Conservation (phyloP, 176 grass and related monocot genomes). For the Rhynchospora pubera region DNA sequence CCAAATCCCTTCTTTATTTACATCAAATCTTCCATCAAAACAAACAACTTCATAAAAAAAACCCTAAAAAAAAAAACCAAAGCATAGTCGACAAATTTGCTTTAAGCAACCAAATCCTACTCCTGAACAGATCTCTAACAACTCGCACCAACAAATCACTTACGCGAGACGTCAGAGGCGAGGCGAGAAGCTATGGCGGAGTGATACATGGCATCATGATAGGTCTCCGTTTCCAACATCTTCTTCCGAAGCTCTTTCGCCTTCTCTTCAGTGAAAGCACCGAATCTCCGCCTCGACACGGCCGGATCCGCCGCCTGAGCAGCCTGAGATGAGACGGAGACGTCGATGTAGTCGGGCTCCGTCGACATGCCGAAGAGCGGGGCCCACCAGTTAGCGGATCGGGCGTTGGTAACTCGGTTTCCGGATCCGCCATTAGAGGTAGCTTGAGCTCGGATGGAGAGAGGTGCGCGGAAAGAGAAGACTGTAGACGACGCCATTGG, state of each 20-base stretch:
- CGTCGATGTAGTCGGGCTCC: constrained; percentile 80
- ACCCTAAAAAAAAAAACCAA: background rate
- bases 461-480: constrained; percentile 8
- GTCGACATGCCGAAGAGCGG: constrained; percentile 81
- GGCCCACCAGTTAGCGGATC: constrained; percentile 67
- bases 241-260: constrained; percentile 62
- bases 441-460: constrained; percentile 6
- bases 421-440: constrained; percentile 7
- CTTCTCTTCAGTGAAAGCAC: constrained; percentile 90
- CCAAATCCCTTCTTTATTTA: constrained; percentile 12
- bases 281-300: constrained; percentile 27
- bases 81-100: constrained; percentile 11
- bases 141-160: background rate
- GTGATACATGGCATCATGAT: constrained; percentile 96
- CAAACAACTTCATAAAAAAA: background rate
- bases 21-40: constrained; percentile 1
- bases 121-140: background rate
- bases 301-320: background rate
- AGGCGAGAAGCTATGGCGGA: constrained; percentile 97
- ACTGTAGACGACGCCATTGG: constrained; percentile 28
- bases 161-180: constrained; percentile 47
- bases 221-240: constrained; percentile 73
- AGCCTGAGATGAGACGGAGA: background rate
- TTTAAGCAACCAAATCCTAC: background rate
- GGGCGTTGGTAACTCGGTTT: background rate